A percentile compares a stretch with the other conserved stretches of the same genome.
phyloP scores from a whole-genome alignment of 2,329 filamentous ascomycete genomes.

The Pseudogymnoascus sp. region DNA sequence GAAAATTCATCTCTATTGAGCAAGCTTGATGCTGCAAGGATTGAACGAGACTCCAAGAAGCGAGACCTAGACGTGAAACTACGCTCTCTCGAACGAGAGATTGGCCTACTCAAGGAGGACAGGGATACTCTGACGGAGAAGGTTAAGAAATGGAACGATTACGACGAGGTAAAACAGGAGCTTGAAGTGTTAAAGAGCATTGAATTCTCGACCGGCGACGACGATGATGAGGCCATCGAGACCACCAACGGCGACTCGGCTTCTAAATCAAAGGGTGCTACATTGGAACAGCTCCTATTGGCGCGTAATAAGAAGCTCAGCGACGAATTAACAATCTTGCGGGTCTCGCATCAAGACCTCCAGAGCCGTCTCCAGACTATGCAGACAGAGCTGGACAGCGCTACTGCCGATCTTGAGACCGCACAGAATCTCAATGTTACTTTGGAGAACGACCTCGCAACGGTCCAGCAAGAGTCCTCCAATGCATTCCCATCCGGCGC shows the following conservation, averaged over 20 bases:
- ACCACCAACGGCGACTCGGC: conserved; percentile 39
- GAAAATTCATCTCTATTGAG: conserved; percentile 89
- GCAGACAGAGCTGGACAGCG: conserved; percentile 73
- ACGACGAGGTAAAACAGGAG: conserved; percentile 93
- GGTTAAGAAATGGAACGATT: conserved; percentile 84
- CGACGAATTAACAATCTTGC: conserved; percentile 84
- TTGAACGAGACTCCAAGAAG: conserved; percentile 76
- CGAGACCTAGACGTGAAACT: conserved; percentile 67
- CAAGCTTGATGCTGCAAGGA: conserved; percentile 73
- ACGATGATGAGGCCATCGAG: conserved; percentile 49
- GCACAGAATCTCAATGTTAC: conserved; percentile 78
- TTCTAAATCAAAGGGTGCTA: conserved; percentile 60
- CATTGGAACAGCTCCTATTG: conserved; percentile 81
- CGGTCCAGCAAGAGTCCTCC: conserved; percentile 73
- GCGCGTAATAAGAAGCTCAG: conserved; percentile 93
- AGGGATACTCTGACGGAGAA: conserved; percentile 72
- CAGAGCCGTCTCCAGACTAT: conserved; percentile 70
- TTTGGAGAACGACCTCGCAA: conserved; percentile 84
- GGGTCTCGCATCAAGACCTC: conserved; percentile 89
- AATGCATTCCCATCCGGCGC: conserved; percentile 83
- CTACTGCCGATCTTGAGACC: conserved; percentile 79
- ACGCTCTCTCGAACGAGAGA: conserved; percentile 71
- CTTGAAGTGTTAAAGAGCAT: conserved; percentile 96
- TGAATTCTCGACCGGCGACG: conserved; percentile 86
- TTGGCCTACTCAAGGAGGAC: conserved; percentile 66